Percentiles rank a stretch among this genome's conserved stretches.
These are phyloP conservation scores for Bruguiera hainesii DNA, from an alignment of 441 rosid species.

Conservation along the genomic window DNA sequence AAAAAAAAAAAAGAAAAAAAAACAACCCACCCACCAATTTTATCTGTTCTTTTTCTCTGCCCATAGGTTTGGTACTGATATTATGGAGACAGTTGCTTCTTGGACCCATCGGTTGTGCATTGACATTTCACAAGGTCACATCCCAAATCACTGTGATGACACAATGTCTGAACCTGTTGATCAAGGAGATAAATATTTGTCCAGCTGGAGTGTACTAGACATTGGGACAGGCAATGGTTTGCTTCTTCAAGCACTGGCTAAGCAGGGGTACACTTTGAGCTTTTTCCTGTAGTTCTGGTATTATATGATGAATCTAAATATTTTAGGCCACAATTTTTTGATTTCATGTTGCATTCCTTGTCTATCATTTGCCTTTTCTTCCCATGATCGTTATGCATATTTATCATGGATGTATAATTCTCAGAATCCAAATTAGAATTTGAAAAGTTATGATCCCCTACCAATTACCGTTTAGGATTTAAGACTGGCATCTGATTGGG, in stretches of 20 bases:
- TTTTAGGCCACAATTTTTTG: too few species aligned
- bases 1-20: too few species aligned
- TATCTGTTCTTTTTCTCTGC: conserved; percentile 9
- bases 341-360: too few species aligned
- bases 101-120: conserved; percentile 82
- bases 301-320: not conserved
- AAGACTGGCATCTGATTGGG: too few species aligned
- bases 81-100: conserved; percentile 76
- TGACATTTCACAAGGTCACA: conserved; percentile 49
- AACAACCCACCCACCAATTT: not conserved
- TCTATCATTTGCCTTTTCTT: too few species aligned
- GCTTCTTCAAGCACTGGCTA: conserved; percentile 93
- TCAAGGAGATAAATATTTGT: conserved; percentile 51
- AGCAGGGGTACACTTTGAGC: conserved; percentile 68
- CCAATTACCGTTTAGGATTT: too few species aligned
- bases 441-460: too few species aligned
- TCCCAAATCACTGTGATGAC: conserved; percentile 44
- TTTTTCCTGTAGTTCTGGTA: conserved; percentile 32
- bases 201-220: conserved; percentile 87
- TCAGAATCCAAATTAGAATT: too few species aligned
- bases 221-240: conserved; percentile 94
- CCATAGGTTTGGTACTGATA: conserved; percentile 83
- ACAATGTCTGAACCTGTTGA: conserved; percentile 41
- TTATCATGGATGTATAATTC: too few species aligned
- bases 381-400: too few species aligned